Evolutionary conservation across 495 filamentous ascomycete genomes (phyloP).

Genomic region (Neurospora sp.): DNA sequence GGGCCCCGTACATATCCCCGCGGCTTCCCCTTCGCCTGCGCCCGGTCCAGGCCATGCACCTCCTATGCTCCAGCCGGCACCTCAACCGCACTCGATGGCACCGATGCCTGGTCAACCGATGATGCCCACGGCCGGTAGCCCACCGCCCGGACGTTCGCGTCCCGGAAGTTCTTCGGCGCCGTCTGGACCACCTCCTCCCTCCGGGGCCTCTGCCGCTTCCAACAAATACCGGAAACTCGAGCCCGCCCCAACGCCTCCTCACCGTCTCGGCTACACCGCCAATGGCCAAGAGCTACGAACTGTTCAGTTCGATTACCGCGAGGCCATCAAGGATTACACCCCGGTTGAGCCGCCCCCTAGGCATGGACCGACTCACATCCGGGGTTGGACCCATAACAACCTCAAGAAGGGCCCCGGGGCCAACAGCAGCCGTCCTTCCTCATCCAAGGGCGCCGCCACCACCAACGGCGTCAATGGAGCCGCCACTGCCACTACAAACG

Average conservation of each 20-base stretch:
- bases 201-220: not conserved
- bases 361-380: conserved; percentile 35
- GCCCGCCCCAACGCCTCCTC: conserved; percentile 37
- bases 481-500: not conserved
- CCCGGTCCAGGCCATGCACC: not conserved
- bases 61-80: conserved; percentile 4
- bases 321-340: conserved; percentile 36
- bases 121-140: not conserved
- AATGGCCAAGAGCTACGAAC: conserved; percentile 36
- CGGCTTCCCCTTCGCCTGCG: not conserved
- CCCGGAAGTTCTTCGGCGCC: conserved; percentile 19
- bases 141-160: conserved; percentile 10
- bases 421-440: not conserved
- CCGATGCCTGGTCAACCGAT: not conserved
- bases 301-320: conserved; percentile 37
- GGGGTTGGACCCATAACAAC: conserved; percentile 42
- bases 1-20: not conserved
- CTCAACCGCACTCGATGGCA: conserved; percentile 1
- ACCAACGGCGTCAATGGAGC: not conserved
- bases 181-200: conserved; percentile 14
- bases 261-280: conserved; percentile 26
- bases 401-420: conserved; percentile 15
- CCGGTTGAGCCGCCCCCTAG: conserved; percentile 34
- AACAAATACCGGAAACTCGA: conserved; percentile 39
- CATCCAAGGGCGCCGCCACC: conserved; percentile 2